Evolutionary conservation across 2,329 filamentous ascomycete species (phyloP).

Genomic region (Fusarium sacchari): DNA sequence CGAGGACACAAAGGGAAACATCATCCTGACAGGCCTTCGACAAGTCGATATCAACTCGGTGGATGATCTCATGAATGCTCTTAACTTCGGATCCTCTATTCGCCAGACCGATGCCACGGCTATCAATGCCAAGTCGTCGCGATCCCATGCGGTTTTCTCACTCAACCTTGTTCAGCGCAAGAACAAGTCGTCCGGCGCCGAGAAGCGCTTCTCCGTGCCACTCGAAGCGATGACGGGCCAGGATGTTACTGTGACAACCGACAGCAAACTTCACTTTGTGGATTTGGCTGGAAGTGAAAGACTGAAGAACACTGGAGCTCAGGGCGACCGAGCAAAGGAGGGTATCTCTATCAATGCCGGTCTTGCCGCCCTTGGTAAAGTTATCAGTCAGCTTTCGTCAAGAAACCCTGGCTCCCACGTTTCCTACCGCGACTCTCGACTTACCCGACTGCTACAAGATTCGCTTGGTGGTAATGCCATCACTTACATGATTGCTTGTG

Average conservation of each 20-base stretch:
- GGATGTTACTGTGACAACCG: constrained; percentile 80
- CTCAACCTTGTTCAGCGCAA: constrained; percentile 92
- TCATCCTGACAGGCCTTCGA: constrained; percentile 88
- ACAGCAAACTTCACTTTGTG: constrained; percentile 99
- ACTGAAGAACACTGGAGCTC: constrained; percentile 95
- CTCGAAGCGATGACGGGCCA: constrained; percentile 77
- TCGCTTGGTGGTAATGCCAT: constrained; percentile 96
- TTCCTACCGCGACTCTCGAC: constrained; percentile 97
- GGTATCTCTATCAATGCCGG: constrained; percentile 99
- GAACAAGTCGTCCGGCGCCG: constrained; percentile 64
- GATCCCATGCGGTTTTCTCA: constrained; percentile 97
- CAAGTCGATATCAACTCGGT: constrained; percentile 91
- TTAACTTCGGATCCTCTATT: constrained; percentile 93
- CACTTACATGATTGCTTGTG: constrained; percentile 99
- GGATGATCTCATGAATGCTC: constrained; percentile 86
- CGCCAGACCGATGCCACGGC: constrained; percentile 97
- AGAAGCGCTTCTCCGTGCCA: constrained; percentile 90
- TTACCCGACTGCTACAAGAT: constrained; percentile 94
- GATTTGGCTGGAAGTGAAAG: constrained; percentile 97
- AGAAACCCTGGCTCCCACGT: constrained; percentile 88
- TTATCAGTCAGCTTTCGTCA: constrained; percentile 96
- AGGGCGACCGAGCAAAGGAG: constrained; percentile 92
- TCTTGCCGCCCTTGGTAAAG: constrained; percentile 92
- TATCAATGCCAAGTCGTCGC: constrained; percentile 96
- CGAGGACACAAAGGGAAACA: constrained; percentile 94